phyloP scores from a whole-genome alignment of 1,284 basidiomycete species.

The Taiwanofungus camphoratus region DNA sequence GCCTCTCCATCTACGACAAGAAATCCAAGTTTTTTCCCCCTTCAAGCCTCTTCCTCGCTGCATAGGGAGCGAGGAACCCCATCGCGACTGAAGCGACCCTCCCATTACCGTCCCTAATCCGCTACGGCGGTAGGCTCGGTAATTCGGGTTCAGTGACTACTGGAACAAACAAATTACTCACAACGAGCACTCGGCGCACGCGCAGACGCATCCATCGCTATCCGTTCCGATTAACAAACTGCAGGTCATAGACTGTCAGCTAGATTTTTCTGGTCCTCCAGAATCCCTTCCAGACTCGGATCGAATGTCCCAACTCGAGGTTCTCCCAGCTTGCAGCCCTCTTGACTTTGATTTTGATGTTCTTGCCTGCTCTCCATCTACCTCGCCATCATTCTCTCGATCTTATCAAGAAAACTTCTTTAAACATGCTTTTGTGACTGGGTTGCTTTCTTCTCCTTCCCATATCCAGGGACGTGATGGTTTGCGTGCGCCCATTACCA shows the following conservation, averaged over 20 bases:
- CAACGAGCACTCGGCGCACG: slow-evolving; percentile 15
- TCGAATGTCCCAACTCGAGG: slow-evolving; percentile 57
- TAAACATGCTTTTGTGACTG: slow-evolving; percentile 30
- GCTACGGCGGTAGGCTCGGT: slow-evolving; percentile 74
- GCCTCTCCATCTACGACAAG: slow-evolving; percentile 15
- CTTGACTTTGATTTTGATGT: slow-evolving; percentile 40
- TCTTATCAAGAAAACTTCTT: slow-evolving; percentile 31
- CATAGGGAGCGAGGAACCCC: slow-evolving; percentile 56
- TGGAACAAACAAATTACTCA: slow-evolving; percentile 20
- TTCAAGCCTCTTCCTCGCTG: slow-evolving; percentile 60
- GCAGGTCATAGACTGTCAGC: slow-evolving; percentile 16
- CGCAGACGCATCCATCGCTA: slow-evolving; percentile 7
- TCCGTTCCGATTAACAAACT: slow-evolving; percentile 3
- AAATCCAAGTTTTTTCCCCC: slow-evolving; percentile 24
- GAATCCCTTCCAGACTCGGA: slow-evolving; percentile 10
- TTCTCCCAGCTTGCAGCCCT: slow-evolving; percentile 42
- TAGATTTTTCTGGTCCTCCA: slow-evolving; percentile 15
- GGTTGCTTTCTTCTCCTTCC: slow-evolving; percentile 28
- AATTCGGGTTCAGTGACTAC: slow-evolving; percentile 35
- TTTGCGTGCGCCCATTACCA: too few relatives aligned
- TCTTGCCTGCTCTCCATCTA: slow-evolving; percentile 24
- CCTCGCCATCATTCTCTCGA: slow-evolving; percentile 28
- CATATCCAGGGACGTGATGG: slow-evolving; percentile 21
- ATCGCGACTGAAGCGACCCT: slow-evolving; percentile 48
- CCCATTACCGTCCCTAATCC: slow-evolving; percentile 53